Base-by-base conservation (phyloP, 331 rosid species). In the Saraca asoca region DNA sequence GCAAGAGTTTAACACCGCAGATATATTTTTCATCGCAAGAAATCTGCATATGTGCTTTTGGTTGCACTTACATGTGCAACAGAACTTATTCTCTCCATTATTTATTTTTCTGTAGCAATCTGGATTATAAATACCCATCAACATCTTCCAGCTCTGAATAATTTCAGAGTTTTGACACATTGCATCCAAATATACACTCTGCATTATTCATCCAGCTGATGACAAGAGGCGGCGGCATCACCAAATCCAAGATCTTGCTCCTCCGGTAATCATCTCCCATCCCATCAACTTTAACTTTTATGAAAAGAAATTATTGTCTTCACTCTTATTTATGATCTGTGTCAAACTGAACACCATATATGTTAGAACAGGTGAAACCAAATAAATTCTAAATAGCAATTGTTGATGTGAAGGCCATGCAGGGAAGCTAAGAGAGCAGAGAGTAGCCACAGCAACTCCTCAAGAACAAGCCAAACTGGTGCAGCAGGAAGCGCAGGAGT, bases 341-440 rank as follows among this genome's bases (percentile, higher is more conserved):
- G n/a, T n/a, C n/a, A n/a, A n/a, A n/a, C n/a, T n/a, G n/a, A n/a
- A n/a, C n/a, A n/a, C n/a, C n/a, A n/a, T n/a, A n/a, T n/a, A n/a
- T n/a, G n/a, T n/a, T n/a, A n/a, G n/a, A n/a, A n/a, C n/a, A n/a
- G n/a, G n/a, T n/a, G n/a, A n/a, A n/a, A n/a, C n/a, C n/a, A n/a
- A n/a, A n/a, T n/a, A n/a, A n/a, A n/a, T n/a, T n/a, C n/a, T n/a
- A n/a, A n/a, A n/a, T n/a, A n/a, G n/a, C n/a, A n/a, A n/a, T n/a
- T n/a, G n/a, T n/a, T n/a, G n/a, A n/a, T n/a, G n/a, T n/a, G n/a
- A n/a, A n/a, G n/a, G n/a, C n/a, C 72, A 66, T 54, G 45, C 15
- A 78, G 82, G 79, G 84, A 62, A 61, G 67, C 79, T 13, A 83
- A 58, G 48, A 71, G 42, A 66, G 63, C 48, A 31, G 76, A 10